A percentile compares a stretch with the other conserved stretches of the same genome.
Evolutionary conservation across 768 basidiomycete species (phyloP).

Genomic region (Panaeolus papilionaceus): DNA sequence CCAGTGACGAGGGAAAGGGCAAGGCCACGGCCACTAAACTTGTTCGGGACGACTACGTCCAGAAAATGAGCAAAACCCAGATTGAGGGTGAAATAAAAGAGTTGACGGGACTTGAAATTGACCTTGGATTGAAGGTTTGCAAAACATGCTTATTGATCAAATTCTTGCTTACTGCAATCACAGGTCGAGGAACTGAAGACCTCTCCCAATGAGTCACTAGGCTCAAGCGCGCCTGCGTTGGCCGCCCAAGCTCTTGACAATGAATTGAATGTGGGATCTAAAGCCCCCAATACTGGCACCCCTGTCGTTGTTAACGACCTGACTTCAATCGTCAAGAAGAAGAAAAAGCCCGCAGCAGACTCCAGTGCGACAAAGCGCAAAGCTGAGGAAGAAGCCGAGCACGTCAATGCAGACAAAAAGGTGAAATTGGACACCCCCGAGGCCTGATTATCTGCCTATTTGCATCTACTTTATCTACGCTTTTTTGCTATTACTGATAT

Average conservation of each 20-base stretch:
- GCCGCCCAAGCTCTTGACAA: conserved; percentile 74
- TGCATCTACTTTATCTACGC: neutral
- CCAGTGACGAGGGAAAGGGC: conserved; percentile 66
- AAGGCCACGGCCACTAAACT: conserved; percentile 59
- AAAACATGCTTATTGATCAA: neutral
- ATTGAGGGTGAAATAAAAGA: conserved; percentile 85
- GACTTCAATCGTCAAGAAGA: conserved; percentile 87
- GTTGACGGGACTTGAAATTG: conserved; percentile 73
- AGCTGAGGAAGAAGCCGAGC: conserved; percentile 63
- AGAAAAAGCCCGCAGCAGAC: conserved; percentile 67
- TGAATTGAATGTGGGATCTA: conserved; percentile 60
- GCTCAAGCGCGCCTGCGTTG: conserved; percentile 68
- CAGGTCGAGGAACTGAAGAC: conserved; percentile 93
- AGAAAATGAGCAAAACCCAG: conserved; percentile 74
- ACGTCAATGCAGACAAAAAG: conserved; percentile 65
- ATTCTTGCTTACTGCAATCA: conserved; percentile 4
- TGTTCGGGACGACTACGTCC: conserved; percentile 59
- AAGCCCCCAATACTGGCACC: conserved; percentile 35
- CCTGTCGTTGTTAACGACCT: conserved; percentile 75
- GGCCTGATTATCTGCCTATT: conserved; percentile 22
- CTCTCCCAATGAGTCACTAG: conserved; percentile 65
- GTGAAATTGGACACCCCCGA: conserved; percentile 56
- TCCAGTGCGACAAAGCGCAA: conserved; percentile 65
- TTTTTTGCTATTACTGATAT: neutral
- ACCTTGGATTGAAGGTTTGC: conserved; percentile 82